phyloP scores from a whole-genome alignment of 225 moss, liverwort and hornwort genomes.

The Antitrichia curtipendula region DNA sequence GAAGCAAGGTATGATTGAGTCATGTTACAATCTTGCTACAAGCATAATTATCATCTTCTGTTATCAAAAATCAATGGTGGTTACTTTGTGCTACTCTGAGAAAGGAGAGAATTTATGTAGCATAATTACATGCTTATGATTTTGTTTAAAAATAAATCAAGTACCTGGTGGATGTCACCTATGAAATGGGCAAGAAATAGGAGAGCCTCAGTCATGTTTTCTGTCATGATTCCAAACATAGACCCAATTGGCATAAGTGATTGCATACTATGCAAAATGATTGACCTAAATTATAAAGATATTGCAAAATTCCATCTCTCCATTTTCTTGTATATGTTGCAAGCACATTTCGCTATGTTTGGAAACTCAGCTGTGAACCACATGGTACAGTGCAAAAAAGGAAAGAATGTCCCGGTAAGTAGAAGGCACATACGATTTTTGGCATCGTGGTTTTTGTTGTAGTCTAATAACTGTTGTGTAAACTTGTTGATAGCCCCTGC shows the following conservation, averaged over 20 bases:
- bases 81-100: background rate
- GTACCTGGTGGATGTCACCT: conserved; percentile 94
- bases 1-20: background rate
- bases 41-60: background rate
- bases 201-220: conserved; percentile 71
- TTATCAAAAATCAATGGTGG: background rate
- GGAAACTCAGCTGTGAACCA: background rate
- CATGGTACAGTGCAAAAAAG: too few species aligned
- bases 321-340: background rate
- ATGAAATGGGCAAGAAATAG: conserved; percentile 78
- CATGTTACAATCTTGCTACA: background rate
- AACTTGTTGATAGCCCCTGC: conserved; percentile 87
- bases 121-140: background rate
- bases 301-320: background rate
- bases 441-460: background rate
- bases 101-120: background rate
- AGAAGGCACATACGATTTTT: background rate
- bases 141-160: too few species aligned
- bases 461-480: conserved; percentile 33
- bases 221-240: conserved; percentile 19
- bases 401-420: background rate
- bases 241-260: background rate
- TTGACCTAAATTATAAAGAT: background rate
- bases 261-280: background rate
- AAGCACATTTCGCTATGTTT: background rate